Evolutionary conservation across 2,329 filamentous ascomycete genomes (phyloP).

Genomic region (Cordyceps cicadae): DNA sequence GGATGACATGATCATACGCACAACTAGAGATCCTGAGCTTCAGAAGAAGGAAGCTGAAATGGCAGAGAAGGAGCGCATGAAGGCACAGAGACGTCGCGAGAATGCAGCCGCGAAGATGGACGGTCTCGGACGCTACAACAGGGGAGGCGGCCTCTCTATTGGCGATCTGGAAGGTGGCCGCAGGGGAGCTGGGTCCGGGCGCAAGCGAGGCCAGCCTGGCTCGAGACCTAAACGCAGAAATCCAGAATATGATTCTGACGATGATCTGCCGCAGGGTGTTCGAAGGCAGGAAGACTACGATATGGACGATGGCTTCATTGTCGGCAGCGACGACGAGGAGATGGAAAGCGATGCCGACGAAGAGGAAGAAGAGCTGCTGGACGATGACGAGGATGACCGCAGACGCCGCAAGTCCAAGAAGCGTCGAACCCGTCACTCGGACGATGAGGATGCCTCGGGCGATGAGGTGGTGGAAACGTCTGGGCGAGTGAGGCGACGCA

Average conservation of each 20-base stretch:
- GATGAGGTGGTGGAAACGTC: conserved; percentile 39
- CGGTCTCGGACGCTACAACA: conserved; percentile 41
- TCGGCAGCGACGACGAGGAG: conserved; percentile 61
- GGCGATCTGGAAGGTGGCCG: conserved; percentile 60
- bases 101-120: conserved; percentile 58
- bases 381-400: conserved; percentile 42
- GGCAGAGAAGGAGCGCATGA: conserved; percentile 65
- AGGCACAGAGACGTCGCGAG: conserved; percentile 57
- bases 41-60: conserved; percentile 65
- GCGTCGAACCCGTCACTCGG: conserved; percentile 41
- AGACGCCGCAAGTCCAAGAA: conserved; percentile 38
- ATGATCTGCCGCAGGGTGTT: conserved; percentile 55
- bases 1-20: conserved; percentile 59
- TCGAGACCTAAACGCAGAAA: conserved; percentile 45
- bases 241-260: conserved; percentile 68
- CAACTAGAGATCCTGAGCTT: conserved; percentile 66
- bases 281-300: conserved; percentile 68
- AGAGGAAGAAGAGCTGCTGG: conserved; percentile 46
- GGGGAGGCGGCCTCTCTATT: conserved; percentile 55
- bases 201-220: conserved; percentile 46
- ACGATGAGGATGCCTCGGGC: conserved; percentile 44
- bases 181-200: conserved; percentile 34
- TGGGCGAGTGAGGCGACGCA: conserved; percentile 44
- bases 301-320: conserved; percentile 71
- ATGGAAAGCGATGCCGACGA: conserved; percentile 56